Percentiles rank a stretch among this genome's conserved stretches.
Conservation (phyloP, 495 filamentous ascomycete species). For the Margaritispora aquatica region DNA sequence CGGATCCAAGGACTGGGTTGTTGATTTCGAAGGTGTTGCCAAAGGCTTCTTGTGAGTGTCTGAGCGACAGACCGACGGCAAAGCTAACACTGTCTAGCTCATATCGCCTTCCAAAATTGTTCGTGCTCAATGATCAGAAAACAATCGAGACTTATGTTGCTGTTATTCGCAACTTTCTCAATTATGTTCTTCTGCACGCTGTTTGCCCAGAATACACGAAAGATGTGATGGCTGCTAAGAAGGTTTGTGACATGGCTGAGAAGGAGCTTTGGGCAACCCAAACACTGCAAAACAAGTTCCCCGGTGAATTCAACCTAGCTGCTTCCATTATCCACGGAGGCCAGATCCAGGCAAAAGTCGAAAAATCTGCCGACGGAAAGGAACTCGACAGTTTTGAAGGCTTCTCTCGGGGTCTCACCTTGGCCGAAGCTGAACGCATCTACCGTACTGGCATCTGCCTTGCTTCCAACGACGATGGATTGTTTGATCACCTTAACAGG, state of each 20-base stretch:
- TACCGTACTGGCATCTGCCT: constrained; percentile 35
- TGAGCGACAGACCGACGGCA: constrained; percentile 15
- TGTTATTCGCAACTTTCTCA: constrained; percentile 79
- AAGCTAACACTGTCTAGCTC: constrained; percentile 20
- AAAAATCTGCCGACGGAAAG: constrained; percentile 1
- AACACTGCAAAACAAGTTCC: constrained; percentile 39
- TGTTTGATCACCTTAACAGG: constrained; percentile 8
- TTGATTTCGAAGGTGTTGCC: constrained; percentile 75
- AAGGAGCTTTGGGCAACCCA: constrained; percentile 57
- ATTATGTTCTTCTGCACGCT: constrained; percentile 76
- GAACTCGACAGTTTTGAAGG: constrained; percentile 14
- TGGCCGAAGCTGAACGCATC: constrained; percentile 22
- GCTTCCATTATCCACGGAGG: constrained; percentile 32
- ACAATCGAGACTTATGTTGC: constrained; percentile 45
- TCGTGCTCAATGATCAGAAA: constrained; percentile 37
- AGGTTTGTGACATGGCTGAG: constrained; percentile 60
- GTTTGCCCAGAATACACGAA: constrained; percentile 76
- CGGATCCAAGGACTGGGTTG: constrained; percentile 47
- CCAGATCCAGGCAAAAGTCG: constrained; percentile 18
- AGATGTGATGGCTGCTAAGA: constrained; percentile 58
- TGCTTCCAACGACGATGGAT: constrained; percentile 28
- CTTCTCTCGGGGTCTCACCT: constrained; percentile 1
- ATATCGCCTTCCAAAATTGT: constrained; percentile 28
- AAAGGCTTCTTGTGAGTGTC: constrained; percentile 74
- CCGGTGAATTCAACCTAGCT: constrained; percentile 61